Percentiles rank a stretch among this genome's conserved stretches.
phyloP scores from a whole-genome alignment of 352 stramenopile genomes.

The Blastocystis sp. region DNA sequence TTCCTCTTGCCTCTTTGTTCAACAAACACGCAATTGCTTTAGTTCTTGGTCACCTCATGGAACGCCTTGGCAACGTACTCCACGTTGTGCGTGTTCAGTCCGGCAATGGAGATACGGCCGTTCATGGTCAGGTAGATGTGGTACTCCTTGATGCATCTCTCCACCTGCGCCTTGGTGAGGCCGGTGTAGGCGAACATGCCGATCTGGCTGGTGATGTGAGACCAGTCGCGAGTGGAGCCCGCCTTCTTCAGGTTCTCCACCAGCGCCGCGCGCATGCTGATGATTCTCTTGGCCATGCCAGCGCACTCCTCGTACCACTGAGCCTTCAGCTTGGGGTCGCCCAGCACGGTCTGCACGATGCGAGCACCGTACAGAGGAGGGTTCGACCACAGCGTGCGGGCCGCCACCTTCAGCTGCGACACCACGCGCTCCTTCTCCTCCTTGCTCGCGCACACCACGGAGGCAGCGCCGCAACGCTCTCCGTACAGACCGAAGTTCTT shows the following conservation, averaged over 20 bases:
- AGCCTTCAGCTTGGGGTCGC: constrained; percentile 83
- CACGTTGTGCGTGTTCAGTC: constrained; percentile 88
- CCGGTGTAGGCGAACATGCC: constrained; percentile 99
- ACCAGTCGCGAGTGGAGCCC: constrained; percentile 79
- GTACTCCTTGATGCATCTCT: constrained; percentile 87
- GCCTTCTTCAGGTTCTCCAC: constrained; percentile 77
- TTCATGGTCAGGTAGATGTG: constrained; percentile 97
- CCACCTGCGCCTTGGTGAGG: constrained; percentile 86
- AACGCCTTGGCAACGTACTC: constrained; percentile 86
- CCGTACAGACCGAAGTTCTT: constrained; percentile 99
- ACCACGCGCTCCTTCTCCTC: constrained; percentile 90
- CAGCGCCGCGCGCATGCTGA: constrained; percentile 80
- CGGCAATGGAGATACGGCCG: constrained; percentile 93
- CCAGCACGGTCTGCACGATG: constrained; percentile 93
- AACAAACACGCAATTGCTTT: not conserved
- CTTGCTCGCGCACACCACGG: constrained; percentile 84
- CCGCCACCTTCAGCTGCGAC: constrained; percentile 97
- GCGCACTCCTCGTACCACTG: constrained; percentile 88
- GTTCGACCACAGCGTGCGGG: constrained; percentile 98
- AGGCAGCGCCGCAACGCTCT: constrained; percentile 92
- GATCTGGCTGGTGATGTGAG: constrained; percentile 93
- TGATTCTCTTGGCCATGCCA: constrained; percentile 89
- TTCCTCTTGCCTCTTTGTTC: not conserved
- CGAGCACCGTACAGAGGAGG: constrained; percentile 93
- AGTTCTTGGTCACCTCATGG: constrained; percentile 77